Percentiles rank a stretch among this genome's conserved stretches.
Evolutionary conservation across 805 yeast species (phyloP).

Genomic region (Starmera dryadoides): DNA sequence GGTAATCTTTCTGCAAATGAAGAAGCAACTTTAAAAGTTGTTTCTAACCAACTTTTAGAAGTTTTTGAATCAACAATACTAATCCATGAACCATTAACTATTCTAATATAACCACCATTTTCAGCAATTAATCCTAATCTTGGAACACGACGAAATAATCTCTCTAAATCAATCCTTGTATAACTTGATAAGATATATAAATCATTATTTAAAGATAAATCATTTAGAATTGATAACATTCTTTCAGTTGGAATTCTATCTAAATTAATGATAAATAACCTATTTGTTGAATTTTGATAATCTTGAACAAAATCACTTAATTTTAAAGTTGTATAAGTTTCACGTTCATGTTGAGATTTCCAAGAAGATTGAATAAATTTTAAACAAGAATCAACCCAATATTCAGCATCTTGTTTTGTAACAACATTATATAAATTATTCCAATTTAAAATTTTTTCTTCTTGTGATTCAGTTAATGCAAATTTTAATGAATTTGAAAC

Average conservation of each 20-base stretch:
- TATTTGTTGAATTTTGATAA: conserved; percentile 23
- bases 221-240: conserved; percentile 48
- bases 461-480: conserved; percentile 58
- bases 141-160: conserved; percentile 59
- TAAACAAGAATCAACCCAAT: conserved; percentile 64
- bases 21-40: conserved; percentile 45
- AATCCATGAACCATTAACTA: conserved; percentile 51
- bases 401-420: conserved; percentile 56
- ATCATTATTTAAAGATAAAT: conserved; percentile 46
- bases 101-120: conserved; percentile 73
- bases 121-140: conserved; percentile 83
- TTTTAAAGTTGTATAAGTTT: conserved; percentile 26
- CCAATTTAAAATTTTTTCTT: conserved; percentile 63
- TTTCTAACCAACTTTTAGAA: conserved; percentile 50
- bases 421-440: conserved; percentile 50
- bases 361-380: conserved; percentile 44
- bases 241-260: conserved; percentile 56
- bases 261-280: conserved; percentile 39
- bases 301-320: conserved; percentile 15
- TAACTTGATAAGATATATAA: conserved; percentile 69
- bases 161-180: conserved; percentile 56
- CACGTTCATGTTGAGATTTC: conserved; percentile 38
- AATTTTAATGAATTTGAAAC: conserved; percentile 55
- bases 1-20: conserved; percentile 73
- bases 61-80: conserved; percentile 47